Conservation (phyloP, 768 basidiomycete species). For the Gelatoporia subvermispora region DNA sequence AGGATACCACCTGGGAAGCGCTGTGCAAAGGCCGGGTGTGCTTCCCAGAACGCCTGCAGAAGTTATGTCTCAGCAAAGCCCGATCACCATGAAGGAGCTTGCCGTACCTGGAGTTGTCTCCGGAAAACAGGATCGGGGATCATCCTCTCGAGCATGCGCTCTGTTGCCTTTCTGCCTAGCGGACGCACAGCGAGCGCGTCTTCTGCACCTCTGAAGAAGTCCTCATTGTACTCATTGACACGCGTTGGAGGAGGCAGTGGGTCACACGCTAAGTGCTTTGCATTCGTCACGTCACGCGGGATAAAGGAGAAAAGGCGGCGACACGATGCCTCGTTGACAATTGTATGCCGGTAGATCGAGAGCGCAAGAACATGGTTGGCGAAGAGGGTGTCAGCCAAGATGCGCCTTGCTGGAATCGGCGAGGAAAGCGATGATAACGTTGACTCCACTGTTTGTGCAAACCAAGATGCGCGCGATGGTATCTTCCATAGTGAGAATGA, state of each 20-base stretch:
- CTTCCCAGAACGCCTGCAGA: constrained; percentile 51
- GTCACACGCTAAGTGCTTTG: constrained; percentile 70
- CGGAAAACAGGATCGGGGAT: constrained; percentile 56
- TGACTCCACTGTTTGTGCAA: constrained; percentile 48
- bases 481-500: constrained; percentile 82
- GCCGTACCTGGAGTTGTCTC: constrained; percentile 49
- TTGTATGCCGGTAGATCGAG: constrained; percentile 69
- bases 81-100: not conserved
- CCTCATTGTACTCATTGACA: constrained; percentile 57
- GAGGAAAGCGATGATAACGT: constrained; percentile 29
- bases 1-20: constrained; percentile 64
- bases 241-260: constrained; percentile 73
- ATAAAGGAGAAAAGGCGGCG: constrained; percentile 67
- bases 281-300: constrained; percentile 48
- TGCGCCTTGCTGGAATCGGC: constrained; percentile 27
- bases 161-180: constrained; percentile 43
- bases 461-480: constrained; percentile 58
- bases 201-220: constrained; percentile 69
- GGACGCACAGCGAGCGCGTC: constrained; percentile 39
- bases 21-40: constrained; percentile 46
- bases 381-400: constrained; percentile 36
- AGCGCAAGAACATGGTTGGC: constrained; percentile 35
- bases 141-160: constrained; percentile 47
- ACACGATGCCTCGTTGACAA: constrained; percentile 59
- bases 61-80: constrained; percentile 1